Conservation (phyloP, 2,329 filamentous ascomycete species). For the Byssoonygena ceratinophila region DNA sequence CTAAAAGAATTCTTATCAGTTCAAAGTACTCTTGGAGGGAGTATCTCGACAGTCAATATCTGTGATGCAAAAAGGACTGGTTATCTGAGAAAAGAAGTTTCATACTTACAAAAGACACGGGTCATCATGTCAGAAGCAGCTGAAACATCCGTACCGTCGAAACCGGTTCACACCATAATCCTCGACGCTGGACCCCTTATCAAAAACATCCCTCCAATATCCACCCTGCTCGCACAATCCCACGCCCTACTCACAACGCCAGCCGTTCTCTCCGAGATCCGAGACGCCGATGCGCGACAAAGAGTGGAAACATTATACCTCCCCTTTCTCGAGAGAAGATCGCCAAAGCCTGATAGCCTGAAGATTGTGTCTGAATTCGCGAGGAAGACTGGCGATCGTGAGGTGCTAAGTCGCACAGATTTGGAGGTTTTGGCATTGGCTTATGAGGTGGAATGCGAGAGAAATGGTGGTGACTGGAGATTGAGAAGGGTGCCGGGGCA, state of each 20-base stretch:
- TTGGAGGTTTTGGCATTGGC: conserved; percentile 78
- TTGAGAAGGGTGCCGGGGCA: conserved; percentile 68
- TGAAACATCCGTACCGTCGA: conserved; percentile 31
- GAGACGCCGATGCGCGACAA: conserved; percentile 67
- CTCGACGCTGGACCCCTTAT: conserved; percentile 89
- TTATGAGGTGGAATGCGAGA: conserved; percentile 89
- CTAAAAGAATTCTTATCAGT: conserved; percentile 11
- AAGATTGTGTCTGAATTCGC: conserved; percentile 76
- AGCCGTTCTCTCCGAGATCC: conserved; percentile 74
- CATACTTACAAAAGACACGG: background rate
- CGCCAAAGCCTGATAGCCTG: conserved; percentile 64
- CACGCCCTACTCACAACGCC: conserved; percentile 74
- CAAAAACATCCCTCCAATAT: conserved; percentile 79
- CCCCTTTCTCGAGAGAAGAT: conserved; percentile 71
- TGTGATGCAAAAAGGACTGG: background rate
- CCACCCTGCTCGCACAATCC: conserved; percentile 66
- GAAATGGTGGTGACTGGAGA: conserved; percentile 81
- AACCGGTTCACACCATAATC: conserved; percentile 70
- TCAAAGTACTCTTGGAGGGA: no score
- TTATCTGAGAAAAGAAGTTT: no score
- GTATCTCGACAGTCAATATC: no score
- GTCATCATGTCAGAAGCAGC: conserved; percentile 21
- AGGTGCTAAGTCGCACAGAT: conserved; percentile 80
- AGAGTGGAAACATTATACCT: conserved; percentile 74
- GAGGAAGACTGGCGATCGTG: conserved; percentile 75